Percentiles rank a stretch among this genome's conserved stretches.
phyloP scores from a whole-genome alignment of 1,284 basidiomycete genomes.

The Cryptococcus sp. region DNA sequence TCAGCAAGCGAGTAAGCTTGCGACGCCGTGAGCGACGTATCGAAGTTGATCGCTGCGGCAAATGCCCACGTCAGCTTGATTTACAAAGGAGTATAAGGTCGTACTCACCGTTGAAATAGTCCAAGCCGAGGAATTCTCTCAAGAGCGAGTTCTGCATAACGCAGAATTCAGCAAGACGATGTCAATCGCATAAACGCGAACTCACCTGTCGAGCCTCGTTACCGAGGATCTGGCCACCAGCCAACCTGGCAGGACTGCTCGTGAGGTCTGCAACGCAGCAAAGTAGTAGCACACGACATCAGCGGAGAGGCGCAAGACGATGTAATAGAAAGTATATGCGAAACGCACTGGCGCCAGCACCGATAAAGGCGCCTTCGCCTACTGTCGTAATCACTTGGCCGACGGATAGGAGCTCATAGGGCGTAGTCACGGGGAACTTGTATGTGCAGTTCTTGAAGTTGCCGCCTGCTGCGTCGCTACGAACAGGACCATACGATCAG shows the following conservation, averaged over 20 bases:
- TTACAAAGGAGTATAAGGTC: neutral
- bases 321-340: neutral
- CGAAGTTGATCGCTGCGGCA: constrained; percentile 19
- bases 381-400: constrained; percentile 23
- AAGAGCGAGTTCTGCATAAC: constrained; percentile 12
- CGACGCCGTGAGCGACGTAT: constrained; percentile 23
- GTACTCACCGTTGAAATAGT: constrained; percentile 24
- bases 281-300: neutral
- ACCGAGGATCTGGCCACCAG: constrained; percentile 16
- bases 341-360: constrained; percentile 18
- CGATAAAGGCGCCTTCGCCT: constrained; percentile 26
- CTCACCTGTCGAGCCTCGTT: constrained; percentile 21
- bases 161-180: neutral
- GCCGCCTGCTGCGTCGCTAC: constrained; percentile 16
- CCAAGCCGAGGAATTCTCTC: constrained; percentile 14
- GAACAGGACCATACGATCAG: neutral
- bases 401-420: constrained; percentile 13
- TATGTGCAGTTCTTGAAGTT: constrained; percentile 27
- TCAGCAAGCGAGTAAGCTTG: constrained; percentile 22
- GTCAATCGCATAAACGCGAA: no score
- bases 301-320: neutral
- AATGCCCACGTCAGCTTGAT: neutral
- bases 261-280: constrained; percentile 9
- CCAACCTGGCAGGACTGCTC: constrained; percentile 10
- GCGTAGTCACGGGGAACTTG: constrained; percentile 21